Percentiles rank a stretch among this genome's conserved stretches.
phyloP scores from a whole-genome alignment of 2,329 filamentous ascomycete species.

The Xylariomycetidae sp. region DNA sequence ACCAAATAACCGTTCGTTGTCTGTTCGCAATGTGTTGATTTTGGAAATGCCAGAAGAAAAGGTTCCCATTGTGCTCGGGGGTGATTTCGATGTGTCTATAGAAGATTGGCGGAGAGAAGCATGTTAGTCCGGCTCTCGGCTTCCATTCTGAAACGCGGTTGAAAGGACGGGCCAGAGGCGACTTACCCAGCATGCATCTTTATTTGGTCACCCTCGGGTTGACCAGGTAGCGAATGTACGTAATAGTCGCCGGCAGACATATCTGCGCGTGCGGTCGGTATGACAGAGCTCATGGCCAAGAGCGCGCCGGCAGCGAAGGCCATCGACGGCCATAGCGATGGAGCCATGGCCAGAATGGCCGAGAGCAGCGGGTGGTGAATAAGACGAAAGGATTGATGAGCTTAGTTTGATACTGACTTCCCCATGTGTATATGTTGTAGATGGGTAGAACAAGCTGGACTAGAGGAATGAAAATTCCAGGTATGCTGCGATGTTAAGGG shows the following conservation, averaged over 20 bases:
- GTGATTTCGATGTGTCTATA: conserved; percentile 85
- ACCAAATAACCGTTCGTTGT: conserved; percentile 89
- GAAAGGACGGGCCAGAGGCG: neutral
- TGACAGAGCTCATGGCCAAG: conserved; percentile 35
- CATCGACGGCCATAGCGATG: conserved; percentile 22
- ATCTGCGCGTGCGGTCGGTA: conserved; percentile 32
- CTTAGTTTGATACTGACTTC: no score
- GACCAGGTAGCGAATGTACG: conserved; percentile 78
- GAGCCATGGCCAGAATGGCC: conserved; percentile 20
- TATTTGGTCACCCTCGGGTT: conserved; percentile 70
- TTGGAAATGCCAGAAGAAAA: conserved; percentile 98
- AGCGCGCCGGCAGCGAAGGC: conserved; percentile 21
- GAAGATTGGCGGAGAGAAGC: conserved; percentile 1
- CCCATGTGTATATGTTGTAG: no score
- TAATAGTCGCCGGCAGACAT: conserved; percentile 79
- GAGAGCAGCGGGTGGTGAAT: no score
- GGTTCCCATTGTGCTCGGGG: conserved; percentile 78
- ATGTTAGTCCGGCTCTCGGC: conserved; percentile 9
- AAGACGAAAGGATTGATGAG: no score
- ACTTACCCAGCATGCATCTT: conserved; percentile 98
- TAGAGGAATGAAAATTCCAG: no score
- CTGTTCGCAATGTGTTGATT: conserved; percentile 92
- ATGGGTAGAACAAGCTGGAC: no score
- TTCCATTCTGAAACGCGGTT: conserved; percentile 7
- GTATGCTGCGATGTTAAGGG: no score